Percentiles rank a stretch among this genome's conserved stretches.
These are phyloP conservation scores for Rhizopogon vulgaris DNA, from an alignment of 768 basidiomycete genomes.

Conservation along the genomic window DNA sequence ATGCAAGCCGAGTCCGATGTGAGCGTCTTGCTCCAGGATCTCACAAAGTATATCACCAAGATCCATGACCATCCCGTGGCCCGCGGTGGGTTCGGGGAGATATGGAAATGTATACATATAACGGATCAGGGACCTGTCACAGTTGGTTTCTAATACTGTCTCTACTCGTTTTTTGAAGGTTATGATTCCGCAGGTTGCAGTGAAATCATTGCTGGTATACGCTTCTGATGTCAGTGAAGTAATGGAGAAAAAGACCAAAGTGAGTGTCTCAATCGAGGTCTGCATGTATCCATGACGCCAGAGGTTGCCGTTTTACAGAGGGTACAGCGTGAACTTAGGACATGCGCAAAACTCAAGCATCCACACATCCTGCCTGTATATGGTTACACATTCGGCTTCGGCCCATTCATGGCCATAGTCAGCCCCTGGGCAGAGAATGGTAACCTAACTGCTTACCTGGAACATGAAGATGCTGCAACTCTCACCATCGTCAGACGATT, in stretches of 20 bases:
- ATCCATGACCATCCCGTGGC: too few relatives aligned
- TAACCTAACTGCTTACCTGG: conserved; percentile 10
- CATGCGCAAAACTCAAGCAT: conserved; percentile 14
- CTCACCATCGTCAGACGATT: conserved; percentile 8
- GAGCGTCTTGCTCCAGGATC: too few relatives aligned
- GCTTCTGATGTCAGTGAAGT: neutral
- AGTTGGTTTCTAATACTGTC: too few relatives aligned
- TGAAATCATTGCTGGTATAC: neutral
- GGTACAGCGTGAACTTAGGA: conserved; percentile 14
- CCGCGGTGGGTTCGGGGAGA: too few relatives aligned
- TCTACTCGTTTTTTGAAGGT: too few relatives aligned
- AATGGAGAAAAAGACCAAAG: neutral
- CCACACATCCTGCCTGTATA: conserved; percentile 14
- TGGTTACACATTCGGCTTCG: conserved; percentile 14
- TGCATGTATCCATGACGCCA: too few relatives aligned
- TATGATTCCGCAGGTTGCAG: neutral
- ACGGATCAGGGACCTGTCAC: too few relatives aligned
- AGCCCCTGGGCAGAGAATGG: conserved; percentile 16
- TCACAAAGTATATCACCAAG: too few relatives aligned
- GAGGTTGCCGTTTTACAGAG: conserved; percentile 3
- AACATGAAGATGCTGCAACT: neutral
- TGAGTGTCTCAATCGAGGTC: neutral
- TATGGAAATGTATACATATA: too few relatives aligned
- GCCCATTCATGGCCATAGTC: conserved; percentile 15
- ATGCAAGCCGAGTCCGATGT: too few relatives aligned